Percentiles rank a stretch among this genome's conserved stretches.
phyloP scores from a whole-genome alignment of 1,284 basidiomycete species.

The Vanrija sp. region DNA sequence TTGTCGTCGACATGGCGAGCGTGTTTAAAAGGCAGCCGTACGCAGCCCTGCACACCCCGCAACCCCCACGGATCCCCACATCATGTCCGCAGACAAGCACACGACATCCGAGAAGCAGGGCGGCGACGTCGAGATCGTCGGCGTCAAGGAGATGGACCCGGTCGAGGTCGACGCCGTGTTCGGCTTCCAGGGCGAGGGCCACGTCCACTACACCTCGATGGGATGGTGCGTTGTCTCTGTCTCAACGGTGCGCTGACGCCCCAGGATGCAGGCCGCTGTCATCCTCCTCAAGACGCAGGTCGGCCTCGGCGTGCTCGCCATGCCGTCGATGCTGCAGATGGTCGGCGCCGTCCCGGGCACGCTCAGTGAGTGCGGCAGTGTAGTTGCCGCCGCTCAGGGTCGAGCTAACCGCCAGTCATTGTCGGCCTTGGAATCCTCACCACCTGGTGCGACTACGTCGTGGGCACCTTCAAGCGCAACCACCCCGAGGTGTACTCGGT shows the following conservation, averaged over 20 bases:
- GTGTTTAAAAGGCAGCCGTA: too few species aligned
- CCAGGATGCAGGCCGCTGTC: slow-evolving; percentile 18
- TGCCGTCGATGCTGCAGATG: slow-evolving; percentile 25
- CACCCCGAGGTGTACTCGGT: slow-evolving; percentile 33
- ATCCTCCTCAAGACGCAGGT: slow-evolving; percentile 37
- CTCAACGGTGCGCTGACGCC: neutral
- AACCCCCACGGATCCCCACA: too few species aligned
- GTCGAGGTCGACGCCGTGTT: slow-evolving; percentile 33
- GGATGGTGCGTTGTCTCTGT: slow-evolving; percentile 28
- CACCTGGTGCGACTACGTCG: slow-evolving; percentile 17
- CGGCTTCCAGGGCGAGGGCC: slow-evolving; percentile 28
- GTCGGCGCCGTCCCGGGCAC: slow-evolving; percentile 29
- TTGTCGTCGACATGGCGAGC: too few species aligned
- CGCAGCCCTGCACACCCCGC: too few species aligned
- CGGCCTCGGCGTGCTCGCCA: slow-evolving; percentile 33
- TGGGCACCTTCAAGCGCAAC: slow-evolving; percentile 27
- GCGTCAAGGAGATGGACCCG: too few species aligned
- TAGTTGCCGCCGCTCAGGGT: neutral
- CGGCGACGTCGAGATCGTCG: too few species aligned
- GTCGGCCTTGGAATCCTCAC: slow-evolving; percentile 21
- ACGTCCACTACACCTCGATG: slow-evolving; percentile 33
- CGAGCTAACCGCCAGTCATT: slow-evolving; percentile 15
- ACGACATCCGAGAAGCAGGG: too few species aligned
- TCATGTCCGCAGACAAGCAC: too few species aligned
- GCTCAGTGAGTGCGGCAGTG: neutral